These are phyloP conservation scores for Zygosaccharomyces kombuchaensis DNA, from an alignment of 805 yeast genomes.

Conservation along the genomic window DNA sequence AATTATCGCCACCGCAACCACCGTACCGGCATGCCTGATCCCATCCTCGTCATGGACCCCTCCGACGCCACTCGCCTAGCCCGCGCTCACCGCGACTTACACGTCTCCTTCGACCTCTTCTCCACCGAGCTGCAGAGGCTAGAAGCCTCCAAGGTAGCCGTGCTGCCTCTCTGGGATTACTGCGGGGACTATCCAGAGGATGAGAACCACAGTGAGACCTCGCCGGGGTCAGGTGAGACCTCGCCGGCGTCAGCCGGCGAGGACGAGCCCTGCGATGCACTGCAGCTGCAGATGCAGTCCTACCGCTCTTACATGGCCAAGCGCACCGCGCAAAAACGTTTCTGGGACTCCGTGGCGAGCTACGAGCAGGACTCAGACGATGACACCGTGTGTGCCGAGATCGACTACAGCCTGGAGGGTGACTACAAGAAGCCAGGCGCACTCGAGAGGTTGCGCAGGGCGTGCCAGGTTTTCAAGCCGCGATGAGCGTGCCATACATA, in stretches of 20 bases:
- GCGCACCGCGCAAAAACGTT: background rate
- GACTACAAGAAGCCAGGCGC: background rate
- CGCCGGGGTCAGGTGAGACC: background rate
- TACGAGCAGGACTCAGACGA: background rate
- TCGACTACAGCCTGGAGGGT: background rate
- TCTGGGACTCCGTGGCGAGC: background rate
- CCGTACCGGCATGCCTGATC: background rate
- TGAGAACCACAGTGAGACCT: slow-evolving; percentile 6
- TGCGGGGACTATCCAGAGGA: slow-evolving; percentile 7
- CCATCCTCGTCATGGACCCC: background rate
- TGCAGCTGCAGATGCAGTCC: background rate
- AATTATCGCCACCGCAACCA: too few relatives aligned
- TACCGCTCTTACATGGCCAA: slow-evolving; percentile 3
- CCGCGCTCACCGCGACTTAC: slow-evolving; percentile 1
- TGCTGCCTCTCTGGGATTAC: slow-evolving; percentile 3
- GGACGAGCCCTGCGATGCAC: background rate
- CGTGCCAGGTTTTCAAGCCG: background rate
- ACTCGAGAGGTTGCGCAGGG: background rate
- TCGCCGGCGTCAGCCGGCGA: slow-evolving; percentile 1
- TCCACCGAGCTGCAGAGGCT: slow-evolving; percentile 5
- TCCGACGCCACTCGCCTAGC: background rate
- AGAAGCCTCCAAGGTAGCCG: background rate
- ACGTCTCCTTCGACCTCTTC: slow-evolving; percentile 5
- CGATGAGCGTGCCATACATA: background rate
- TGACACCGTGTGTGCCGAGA: slow-evolving; percentile 1